phyloP scores from a whole-genome alignment of 495 filamentous ascomycete genomes.

The Physcia stellaris region DNA sequence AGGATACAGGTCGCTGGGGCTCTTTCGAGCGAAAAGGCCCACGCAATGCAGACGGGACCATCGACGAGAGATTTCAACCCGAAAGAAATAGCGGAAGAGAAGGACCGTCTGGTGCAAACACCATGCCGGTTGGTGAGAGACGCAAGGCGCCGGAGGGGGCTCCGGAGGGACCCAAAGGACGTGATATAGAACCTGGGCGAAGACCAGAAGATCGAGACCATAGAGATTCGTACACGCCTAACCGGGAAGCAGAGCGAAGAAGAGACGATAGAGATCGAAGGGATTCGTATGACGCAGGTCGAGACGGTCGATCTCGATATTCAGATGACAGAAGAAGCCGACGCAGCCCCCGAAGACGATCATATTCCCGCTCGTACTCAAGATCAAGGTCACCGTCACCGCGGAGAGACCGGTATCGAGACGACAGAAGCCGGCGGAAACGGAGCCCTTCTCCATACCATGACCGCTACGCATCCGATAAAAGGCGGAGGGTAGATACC shows the following conservation, averaged over 20 bases:
- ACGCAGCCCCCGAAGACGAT: conserved; percentile 8
- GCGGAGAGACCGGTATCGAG: conserved; percentile 32
- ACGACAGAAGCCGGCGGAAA: conserved; percentile 42
- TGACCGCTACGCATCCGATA: conserved; percentile 46
- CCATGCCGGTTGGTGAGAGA: conserved; percentile 28
- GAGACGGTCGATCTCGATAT: conserved; percentile 16
- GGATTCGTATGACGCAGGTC: conserved; percentile 5
- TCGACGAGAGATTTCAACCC: conserved; percentile 62
- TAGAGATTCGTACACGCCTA: conserved; percentile 3
- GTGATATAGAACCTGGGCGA: background rate
- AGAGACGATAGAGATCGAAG: conserved; percentile 24
- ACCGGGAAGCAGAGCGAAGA: conserved; percentile 8
- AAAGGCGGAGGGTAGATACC: conserved; percentile 47
- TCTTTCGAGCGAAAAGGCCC: conserved; percentile 40
- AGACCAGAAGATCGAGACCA: conserved; percentile 26
- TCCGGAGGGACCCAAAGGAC: conserved; percentile 9
- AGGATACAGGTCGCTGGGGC: conserved; percentile 88
- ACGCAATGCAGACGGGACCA: conserved; percentile 26
- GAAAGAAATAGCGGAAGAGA: conserved; percentile 35
- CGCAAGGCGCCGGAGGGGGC: conserved; percentile 14
- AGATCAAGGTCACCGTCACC: conserved; percentile 22
- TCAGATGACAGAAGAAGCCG: conserved; percentile 16
- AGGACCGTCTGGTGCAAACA: conserved; percentile 37
- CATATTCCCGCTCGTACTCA: conserved; percentile 13
- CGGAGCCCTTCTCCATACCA: conserved; percentile 49